phyloP scores from a whole-genome alignment of 2,329 filamentous ascomycete species.

The Ophiostoma triangulosporum region DNA sequence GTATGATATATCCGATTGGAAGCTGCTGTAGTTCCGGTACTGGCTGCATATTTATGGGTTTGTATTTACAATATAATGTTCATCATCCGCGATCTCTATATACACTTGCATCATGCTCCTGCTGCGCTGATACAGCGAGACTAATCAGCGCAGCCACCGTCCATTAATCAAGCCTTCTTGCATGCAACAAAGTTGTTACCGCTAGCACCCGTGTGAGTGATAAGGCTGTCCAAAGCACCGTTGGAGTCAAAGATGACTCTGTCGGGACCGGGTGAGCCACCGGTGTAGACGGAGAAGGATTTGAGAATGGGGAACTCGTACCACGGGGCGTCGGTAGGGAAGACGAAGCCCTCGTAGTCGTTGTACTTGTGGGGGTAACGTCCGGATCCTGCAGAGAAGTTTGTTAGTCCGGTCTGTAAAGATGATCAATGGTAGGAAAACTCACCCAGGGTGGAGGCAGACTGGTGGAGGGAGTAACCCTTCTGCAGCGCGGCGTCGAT shows the following conservation, averaged over 20 bases:
- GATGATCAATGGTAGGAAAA: neutral
- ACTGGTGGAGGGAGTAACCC: slow-evolving; percentile 21
- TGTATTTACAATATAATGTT: neutral
- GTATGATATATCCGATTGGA: too few relatives aligned
- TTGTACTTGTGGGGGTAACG: slow-evolving; percentile 31
- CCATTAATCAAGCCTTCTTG: slow-evolving; percentile 2
- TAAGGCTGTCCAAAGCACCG: slow-evolving; percentile 41
- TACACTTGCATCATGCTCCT: neutral
- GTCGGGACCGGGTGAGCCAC: slow-evolving; percentile 47
- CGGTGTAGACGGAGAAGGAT: slow-evolving; percentile 23
- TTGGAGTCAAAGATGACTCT: slow-evolving; percentile 45
- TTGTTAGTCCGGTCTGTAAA: too few relatives aligned
- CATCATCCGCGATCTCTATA: neutral
- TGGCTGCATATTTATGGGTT: too few relatives aligned
- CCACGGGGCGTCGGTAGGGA: slow-evolving; percentile 25
- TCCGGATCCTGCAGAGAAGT: slow-evolving; percentile 13
- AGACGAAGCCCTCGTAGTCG: slow-evolving; percentile 29
- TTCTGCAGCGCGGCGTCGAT: slow-evolving; percentile 22
- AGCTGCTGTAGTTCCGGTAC: too few relatives aligned
- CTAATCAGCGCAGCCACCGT: neutral
- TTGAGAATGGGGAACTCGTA: slow-evolving; percentile 31
- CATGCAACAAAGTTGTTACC: slow-evolving; percentile 52
- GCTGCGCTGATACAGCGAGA: neutral
- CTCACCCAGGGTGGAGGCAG: slow-evolving; percentile 17
- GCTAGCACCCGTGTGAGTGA: slow-evolving; percentile 53